Evolutionary conservation across 495 filamentous ascomycete genomes (phyloP), one percentile per base, ranked within the genome.

Genomic region (Penicillium ochrochloron): DNA sequence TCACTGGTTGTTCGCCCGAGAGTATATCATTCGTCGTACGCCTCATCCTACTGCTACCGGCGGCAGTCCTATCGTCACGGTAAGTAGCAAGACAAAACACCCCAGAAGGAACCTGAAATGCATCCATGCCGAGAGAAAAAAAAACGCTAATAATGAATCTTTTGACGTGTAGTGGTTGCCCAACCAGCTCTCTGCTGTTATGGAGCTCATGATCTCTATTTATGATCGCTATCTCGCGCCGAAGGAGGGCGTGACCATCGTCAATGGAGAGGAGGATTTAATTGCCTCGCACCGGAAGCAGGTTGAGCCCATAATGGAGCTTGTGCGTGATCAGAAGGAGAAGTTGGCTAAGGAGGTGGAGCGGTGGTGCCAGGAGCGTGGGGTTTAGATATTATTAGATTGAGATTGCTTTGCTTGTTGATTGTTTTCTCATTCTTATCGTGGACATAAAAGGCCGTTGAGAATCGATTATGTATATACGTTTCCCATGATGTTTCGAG

Each of bases 1-100:
- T 4, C 93, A 96, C 70, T 97, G 93, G 93, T 88, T 93, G 64
- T 96, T 97, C 68, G 92, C 92, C n/a, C 81, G 92, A 23, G 93
- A 97, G 82, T 97, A 97, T 66, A 96, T 97, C 63, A 84, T 97
- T 59, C 92, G 91, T 70, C 84, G 88, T 61, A 95, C 91, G 0
- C 81, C 78, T 0, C 91, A 97, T 69, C 92, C 93, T 0, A 94
- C 90, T 31, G 93, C 93, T 5, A 97, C 93, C 0, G 93, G 93
- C 1, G 93, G 93, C 2, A 94, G 91, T 70, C 93, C 93, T 1
- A 96, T 97, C 62, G 90, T 97, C 14, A 94, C 90, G 21, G 86
- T 86, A 75, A 70, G 84, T 79, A 21, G 5, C 25, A 46, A 12
- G 17, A 3, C 8, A 48, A 8, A 17, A 27, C 17, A 19, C 34